phyloP scores from a whole-genome alignment of 305 asterid species.

The Rubia peregrina region DNA sequence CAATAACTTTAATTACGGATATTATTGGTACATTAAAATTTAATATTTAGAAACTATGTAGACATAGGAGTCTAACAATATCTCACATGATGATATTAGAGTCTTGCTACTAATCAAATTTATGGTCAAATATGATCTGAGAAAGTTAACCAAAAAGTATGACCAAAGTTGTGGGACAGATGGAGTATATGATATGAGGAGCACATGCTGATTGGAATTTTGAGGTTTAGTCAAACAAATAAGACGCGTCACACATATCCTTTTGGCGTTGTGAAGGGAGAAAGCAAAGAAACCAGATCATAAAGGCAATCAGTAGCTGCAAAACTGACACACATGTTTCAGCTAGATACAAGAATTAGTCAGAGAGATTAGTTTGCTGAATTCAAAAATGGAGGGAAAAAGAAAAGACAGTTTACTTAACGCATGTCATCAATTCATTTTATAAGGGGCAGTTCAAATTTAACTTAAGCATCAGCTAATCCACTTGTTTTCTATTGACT shows the following conservation, averaged over 20 bases:
- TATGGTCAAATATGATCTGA: no score
- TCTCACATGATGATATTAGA: no score
- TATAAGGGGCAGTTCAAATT: neutral
- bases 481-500: neutral
- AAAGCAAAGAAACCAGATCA: neutral
- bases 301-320: slow-evolving; percentile 1
- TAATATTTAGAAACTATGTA: no score
- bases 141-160: no score
- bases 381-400: neutral
- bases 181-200: neutral
- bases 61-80: no score
- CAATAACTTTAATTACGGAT: no score
- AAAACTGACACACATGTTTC: neutral
- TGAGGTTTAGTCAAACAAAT: neutral
- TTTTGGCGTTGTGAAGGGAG: neutral
- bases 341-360: neutral
- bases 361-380: neutral
- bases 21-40: no score
- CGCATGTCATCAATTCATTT: neutral
- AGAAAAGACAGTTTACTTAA: neutral
- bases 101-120: no score
- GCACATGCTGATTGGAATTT: slow-evolving; percentile 13
- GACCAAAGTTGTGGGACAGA: no score
- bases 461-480: neutral
- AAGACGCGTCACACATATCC: neutral